These are phyloP conservation scores for Senecio squalidus DNA, from an alignment of 140 eudicot genomes.

Conservation along the genomic window DNA sequence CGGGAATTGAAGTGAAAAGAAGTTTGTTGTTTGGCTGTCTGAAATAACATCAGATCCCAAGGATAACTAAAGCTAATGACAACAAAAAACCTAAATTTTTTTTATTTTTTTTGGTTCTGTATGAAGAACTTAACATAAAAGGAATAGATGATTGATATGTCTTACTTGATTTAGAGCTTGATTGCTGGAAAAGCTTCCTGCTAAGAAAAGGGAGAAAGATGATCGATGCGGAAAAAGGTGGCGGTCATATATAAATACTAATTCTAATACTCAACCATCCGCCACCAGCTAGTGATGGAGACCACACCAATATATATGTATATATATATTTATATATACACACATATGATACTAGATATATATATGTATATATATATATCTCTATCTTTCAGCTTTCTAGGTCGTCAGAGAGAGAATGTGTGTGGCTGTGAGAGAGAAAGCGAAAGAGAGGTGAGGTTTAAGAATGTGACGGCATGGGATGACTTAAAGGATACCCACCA, in stretches of 20 bases:
- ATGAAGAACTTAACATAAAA: background rate
- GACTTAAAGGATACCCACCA: constrained; percentile 20
- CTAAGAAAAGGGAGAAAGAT: constrained; percentile 22
- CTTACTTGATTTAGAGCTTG: constrained; percentile 41
- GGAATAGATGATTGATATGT: background rate
- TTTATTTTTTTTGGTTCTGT: background rate
- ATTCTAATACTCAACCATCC: constrained; percentile 31
- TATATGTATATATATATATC: background rate
- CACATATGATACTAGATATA: background rate
- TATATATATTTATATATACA: background rate
- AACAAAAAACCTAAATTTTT: constrained; percentile 7
- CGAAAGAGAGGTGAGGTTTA: constrained; percentile 25
- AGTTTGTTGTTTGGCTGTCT: constrained; percentile 32
- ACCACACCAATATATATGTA: constrained; percentile 21
- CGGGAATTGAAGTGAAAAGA: constrained; percentile 53
- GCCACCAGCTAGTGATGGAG: constrained; percentile 64
- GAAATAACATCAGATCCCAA: constrained; percentile 48
- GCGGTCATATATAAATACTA: constrained; percentile 14
- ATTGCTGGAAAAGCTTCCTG: constrained; percentile 52
- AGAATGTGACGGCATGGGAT: constrained; percentile 40
- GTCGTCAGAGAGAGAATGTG: constrained; percentile 14
- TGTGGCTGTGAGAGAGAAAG: constrained; percentile 21
- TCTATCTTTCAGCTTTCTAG: constrained; percentile 19
- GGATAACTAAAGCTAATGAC: constrained; percentile 25
- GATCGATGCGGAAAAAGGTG: constrained; percentile 44